Percentiles rank a stretch among this genome's conserved stretches.
phyloP scores from a whole-genome alignment of 805 yeast genomes.

The Barnettozyma sucrosica region DNA sequence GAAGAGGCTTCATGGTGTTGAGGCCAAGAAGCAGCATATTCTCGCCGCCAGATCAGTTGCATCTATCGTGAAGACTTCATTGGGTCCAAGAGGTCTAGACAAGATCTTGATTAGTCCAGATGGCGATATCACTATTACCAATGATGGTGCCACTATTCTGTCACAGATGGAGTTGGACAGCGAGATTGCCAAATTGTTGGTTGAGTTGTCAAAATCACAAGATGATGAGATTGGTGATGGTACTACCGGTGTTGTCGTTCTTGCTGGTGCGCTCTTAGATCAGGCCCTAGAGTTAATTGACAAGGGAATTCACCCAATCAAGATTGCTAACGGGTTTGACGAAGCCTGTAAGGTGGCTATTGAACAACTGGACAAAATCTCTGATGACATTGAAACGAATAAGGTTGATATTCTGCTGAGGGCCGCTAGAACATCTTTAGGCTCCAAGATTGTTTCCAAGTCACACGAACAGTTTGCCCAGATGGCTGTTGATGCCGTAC shows the following conservation, averaged over 20 bases:
- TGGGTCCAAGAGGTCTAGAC: slow-evolving; percentile 98
- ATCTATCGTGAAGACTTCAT: slow-evolving; percentile 81
- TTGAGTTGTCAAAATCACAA: slow-evolving; percentile 89
- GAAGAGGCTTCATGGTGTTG: slow-evolving; percentile 65
- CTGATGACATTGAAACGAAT: slow-evolving; percentile 53
- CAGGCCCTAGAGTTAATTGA: slow-evolving; percentile 93
- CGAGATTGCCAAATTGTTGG: slow-evolving; percentile 92
- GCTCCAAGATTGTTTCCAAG: slow-evolving; percentile 93
- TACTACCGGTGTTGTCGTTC: slow-evolving; percentile 96
- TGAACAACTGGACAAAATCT: slow-evolving; percentile 62
- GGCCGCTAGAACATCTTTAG: slow-evolving; percentile 92
- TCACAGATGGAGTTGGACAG: slow-evolving; percentile 94
- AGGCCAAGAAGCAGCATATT: slow-evolving; percentile 82
- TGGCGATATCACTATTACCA: slow-evolving; percentile 96
- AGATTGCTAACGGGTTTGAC: slow-evolving; percentile 95
- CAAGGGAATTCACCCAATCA: slow-evolving; percentile 95
- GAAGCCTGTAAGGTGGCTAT: slow-evolving; percentile 93
- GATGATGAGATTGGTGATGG: slow-evolving; percentile 61
- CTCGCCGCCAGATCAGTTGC: slow-evolving; percentile 94
- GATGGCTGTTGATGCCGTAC: slow-evolving; percentile 96
- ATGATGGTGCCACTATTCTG: slow-evolving; percentile 96
- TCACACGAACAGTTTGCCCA: slow-evolving; percentile 89
- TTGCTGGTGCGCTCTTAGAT: slow-evolving; percentile 90
- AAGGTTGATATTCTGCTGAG: slow-evolving; percentile 53
- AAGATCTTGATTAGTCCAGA: slow-evolving; percentile 93